Conservation (phyloP, 2,329 filamentous ascomycete species). For the Colletotrichum lindemuthianum region DNA sequence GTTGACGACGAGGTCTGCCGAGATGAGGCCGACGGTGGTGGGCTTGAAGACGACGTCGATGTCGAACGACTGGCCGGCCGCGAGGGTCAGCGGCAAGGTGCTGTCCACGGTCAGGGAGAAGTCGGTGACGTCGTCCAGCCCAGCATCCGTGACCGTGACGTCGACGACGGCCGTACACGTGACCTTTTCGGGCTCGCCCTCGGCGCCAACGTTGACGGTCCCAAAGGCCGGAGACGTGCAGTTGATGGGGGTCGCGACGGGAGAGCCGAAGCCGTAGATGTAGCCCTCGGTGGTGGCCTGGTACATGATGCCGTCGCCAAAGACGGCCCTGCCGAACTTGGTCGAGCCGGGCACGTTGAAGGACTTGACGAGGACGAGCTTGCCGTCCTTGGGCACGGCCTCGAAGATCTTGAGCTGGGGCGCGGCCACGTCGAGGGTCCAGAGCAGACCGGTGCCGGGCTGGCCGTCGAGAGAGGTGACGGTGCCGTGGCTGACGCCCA, state of each 20-base stretch:
- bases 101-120: constrained; percentile 50
- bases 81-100: constrained; percentile 43
- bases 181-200: constrained; percentile 45
- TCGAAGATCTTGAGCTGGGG: constrained; percentile 63
- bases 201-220: constrained; percentile 39
- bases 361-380: constrained; percentile 58
- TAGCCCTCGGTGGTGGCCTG: constrained; percentile 61
- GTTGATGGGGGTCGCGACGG: constrained; percentile 63
- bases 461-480: constrained; percentile 64
- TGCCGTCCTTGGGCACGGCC: constrained; percentile 57
- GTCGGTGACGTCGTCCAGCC: constrained; percentile 46
- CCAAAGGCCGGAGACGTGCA: constrained; percentile 63
- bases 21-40: constrained; percentile 56
- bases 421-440: constrained; percentile 66
- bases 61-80: constrained; percentile 51
- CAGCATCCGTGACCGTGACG: constrained; percentile 52
- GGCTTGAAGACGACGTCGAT: constrained; percentile 59
- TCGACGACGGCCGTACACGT: constrained; percentile 60
- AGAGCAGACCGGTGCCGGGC: constrained; percentile 64
- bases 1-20: constrained; percentile 57
- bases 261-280: constrained; percentile 66
- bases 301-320: constrained; percentile 66
- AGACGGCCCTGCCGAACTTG: constrained; percentile 68
- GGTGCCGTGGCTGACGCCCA: constrained; percentile 67
- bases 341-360: constrained; percentile 62